phyloP scores from a whole-genome alignment of 768 basidiomycete genomes.

The Tricholoma saponaceum region DNA sequence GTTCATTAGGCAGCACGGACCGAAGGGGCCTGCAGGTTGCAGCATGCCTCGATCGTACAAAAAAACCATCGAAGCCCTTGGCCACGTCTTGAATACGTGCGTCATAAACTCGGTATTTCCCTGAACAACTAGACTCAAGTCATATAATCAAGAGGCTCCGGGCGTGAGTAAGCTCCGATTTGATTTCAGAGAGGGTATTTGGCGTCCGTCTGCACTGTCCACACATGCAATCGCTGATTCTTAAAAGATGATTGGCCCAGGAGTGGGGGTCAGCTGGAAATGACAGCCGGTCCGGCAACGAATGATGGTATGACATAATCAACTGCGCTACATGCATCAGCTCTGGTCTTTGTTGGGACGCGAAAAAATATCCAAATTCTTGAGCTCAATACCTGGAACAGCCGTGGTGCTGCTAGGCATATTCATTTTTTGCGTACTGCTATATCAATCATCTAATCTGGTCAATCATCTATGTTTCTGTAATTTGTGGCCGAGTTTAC shows the following conservation, averaged over 20 bases:
- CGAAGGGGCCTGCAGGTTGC: not conserved
- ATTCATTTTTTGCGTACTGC: not conserved
- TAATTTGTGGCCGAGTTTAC: not conserved
- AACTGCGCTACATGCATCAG: not conserved
- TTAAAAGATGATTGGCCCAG: not conserved
- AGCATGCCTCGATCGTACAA: not conserved
- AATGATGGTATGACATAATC: constrained; percentile 6
- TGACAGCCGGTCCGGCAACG: not conserved
- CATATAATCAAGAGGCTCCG: not conserved
- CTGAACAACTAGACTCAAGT: not conserved
- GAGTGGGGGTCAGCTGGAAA: not conserved
- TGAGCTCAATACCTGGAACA: constrained; percentile 8
- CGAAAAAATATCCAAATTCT: constrained; percentile 8
- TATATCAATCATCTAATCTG: constrained; percentile 2
- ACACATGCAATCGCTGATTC: too few relatives aligned
- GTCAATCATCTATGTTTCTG: constrained; percentile 9
- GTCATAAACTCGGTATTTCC: not conserved
- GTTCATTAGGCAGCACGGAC: not conserved
- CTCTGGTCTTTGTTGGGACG: not conserved
- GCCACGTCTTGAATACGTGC: not conserved
- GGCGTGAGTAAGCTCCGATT: not conserved
- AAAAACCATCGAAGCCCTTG: not conserved
- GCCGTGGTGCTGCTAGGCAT: constrained; percentile 5
- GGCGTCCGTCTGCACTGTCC: not conserved
- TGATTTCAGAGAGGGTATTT: not conserved